A percentile compares a stretch with the other conserved stretches of the same genome.
phyloP scores from a whole-genome alignment of 2,329 filamentous ascomycete genomes.

The Domatiomyces globalis region DNA sequence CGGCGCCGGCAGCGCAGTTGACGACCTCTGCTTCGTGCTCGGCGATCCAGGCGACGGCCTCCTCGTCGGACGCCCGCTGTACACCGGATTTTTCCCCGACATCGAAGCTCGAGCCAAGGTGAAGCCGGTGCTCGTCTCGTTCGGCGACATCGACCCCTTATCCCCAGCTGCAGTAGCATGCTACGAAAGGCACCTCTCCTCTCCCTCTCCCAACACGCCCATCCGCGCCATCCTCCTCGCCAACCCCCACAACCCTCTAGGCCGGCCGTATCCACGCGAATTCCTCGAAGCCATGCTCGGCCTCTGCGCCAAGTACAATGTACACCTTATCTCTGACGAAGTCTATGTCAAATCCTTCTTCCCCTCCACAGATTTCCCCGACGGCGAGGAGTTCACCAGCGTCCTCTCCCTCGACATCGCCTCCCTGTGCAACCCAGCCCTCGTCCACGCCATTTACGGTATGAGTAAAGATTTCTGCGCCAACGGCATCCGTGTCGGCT shows the following conservation, averaged over 20 bases:
- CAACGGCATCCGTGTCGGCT: conserved; percentile 19
- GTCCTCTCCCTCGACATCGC: conserved; percentile 30
- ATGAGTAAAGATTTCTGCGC: conserved; percentile 15
- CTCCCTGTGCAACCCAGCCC: conserved; percentile 28
- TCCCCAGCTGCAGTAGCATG: conserved; percentile 26
- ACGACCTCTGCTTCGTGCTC: conserved; percentile 31
- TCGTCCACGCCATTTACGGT: conserved; percentile 12
- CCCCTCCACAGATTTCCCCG: conserved; percentile 19
- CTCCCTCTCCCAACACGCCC: conserved; percentile 24
- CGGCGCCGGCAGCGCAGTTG: conserved; percentile 20
- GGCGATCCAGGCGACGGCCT: conserved; percentile 34
- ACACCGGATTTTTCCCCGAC: conserved; percentile 37
- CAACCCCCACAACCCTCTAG: conserved; percentile 40
- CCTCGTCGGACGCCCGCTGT: conserved; percentile 33
- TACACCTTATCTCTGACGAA: conserved; percentile 46
- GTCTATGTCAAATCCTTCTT: conserved; percentile 44
- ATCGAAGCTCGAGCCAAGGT: conserved; percentile 30
- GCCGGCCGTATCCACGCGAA: conserved; percentile 31
- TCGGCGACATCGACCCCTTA: conserved; percentile 23
- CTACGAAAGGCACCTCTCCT: conserved; percentile 32
- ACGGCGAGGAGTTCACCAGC: conserved; percentile 31
- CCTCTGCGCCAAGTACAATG: conserved; percentile 35
- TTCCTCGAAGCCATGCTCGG: conserved; percentile 31
- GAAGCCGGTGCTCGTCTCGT: conserved; percentile 13
- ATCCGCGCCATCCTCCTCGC: conserved; percentile 34